Base-by-base conservation (phyloP, 2,329 filamentous ascomycete genomes). In the Erysiphe pulchra region DNA sequence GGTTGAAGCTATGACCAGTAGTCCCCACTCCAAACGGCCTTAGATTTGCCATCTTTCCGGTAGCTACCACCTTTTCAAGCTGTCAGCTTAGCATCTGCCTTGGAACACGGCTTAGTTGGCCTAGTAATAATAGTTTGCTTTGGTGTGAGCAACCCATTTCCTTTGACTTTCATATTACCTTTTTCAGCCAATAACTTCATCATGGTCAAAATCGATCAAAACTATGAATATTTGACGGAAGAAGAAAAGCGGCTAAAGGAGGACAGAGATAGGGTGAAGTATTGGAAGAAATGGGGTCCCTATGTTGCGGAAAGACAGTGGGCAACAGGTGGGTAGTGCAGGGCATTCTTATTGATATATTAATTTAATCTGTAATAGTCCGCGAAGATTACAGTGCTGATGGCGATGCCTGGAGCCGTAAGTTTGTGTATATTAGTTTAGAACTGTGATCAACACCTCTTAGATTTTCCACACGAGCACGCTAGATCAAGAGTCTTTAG, bases 251-350 rank as follows among this genome's bases (percentile, higher is more conserved):
- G 90, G 44, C 71, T 95, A 54, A 79, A 80, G 58, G 75, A 93
- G 58, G 87, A 95, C 62, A 74, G 77, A 48, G 74, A 87, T 52
- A 77, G 78, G 51, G 72, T 65, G 52, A 87, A 83, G 61, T 95
- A 95, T 67, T 95, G 87, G 87, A 95, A 95, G 73, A 84, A 80
- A 75, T 94, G 86, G 85, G 87, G 87, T 46, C 79, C 86, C 20
- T 95, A 94, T 58, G 78, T 92, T 55, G 76, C 86, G 46, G 87
- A 95, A 66, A 71, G 86, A 58, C 86, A 94, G 66, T 94, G 87
- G 87, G 85, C 86, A 47, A 93, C 85, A 53, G 85, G 82, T 80
- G 72, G 39, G 41, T 32, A 24, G 20, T 24, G 20, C 20, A 24
- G 20, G 20, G 20, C 6, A 24, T 24, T 6, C 20, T 16, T 36